Evolutionary conservation across 2,329 filamentous ascomycete genomes (phyloP).

Genomic region (Arthrobotrys sphaeroides): DNA sequence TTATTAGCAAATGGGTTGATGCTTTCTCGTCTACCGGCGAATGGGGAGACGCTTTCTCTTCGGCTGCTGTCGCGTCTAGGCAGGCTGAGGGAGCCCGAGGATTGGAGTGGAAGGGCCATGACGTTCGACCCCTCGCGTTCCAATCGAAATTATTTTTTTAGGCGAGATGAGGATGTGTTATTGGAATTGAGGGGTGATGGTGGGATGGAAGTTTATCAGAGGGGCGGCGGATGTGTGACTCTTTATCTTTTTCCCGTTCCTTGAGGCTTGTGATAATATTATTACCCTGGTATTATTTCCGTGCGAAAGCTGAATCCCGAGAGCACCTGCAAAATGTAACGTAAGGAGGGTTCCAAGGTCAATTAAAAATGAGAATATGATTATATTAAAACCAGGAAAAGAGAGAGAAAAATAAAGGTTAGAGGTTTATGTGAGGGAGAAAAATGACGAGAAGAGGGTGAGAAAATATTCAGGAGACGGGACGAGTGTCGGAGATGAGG

Average conservation of each 20-base stretch:
- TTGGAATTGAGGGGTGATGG: slow-evolving; percentile 4
- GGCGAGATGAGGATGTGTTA: slow-evolving; percentile 22
- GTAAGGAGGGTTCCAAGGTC: background rate
- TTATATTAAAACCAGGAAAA: slow-evolving; percentile 9
- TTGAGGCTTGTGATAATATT: slow-evolving; percentile 40
- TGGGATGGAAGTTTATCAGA: slow-evolving; percentile 31
- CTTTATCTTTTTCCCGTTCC: slow-evolving; percentile 9
- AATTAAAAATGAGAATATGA: slow-evolving; percentile 22
- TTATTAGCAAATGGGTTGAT: slow-evolving; percentile 7
- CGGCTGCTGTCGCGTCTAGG: slow-evolving; percentile 14
- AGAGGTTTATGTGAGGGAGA: background rate
- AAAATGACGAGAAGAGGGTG: background rate
- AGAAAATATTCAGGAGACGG: slow-evolving; percentile 27
- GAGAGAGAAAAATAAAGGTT: slow-evolving; percentile 1
- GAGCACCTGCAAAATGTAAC: slow-evolving; percentile 19
- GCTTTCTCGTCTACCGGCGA: slow-evolving; percentile 15
- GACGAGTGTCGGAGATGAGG: slow-evolving; percentile 30
- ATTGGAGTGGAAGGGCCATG: slow-evolving; percentile 34
- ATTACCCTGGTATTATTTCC: slow-evolving; percentile 2
- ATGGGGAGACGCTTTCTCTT: slow-evolving; percentile 18
- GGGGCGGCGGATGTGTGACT: slow-evolving; percentile 11
- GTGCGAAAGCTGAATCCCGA: slow-evolving; percentile 2
- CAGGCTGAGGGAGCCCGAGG: slow-evolving; percentile 7
- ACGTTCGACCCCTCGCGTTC: slow-evolving; percentile 28
- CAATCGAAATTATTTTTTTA: slow-evolving; percentile 17